Base-by-base conservation (phyloP, 805 yeast genomes). In the Candida peoriensis region DNA sequence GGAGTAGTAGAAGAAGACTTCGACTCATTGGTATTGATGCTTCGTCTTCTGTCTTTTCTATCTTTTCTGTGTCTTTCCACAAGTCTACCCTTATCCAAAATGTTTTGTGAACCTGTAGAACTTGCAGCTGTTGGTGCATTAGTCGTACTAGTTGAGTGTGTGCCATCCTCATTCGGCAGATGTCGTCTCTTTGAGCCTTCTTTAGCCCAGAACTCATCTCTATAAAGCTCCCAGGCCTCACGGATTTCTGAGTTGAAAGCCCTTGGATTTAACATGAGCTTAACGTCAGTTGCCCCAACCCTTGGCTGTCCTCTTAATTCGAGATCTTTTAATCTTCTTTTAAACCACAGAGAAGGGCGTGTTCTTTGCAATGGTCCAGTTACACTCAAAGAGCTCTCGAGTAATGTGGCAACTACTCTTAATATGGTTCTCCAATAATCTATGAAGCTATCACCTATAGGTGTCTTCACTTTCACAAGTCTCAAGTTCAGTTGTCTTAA, bases 211-310 rank as follows among this genome's bases (percentile, higher is more conserved):
- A 88, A 93, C 55, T 89, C 97, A 46, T 84, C 85, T 40, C 98
- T 63, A 51, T 89, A 90, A 26, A 87, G 58, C 52, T 90, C 98
- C 97, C 98, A 90, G 8, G 87, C 89, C 56, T 89, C 96, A 43
- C 96, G 71, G 6, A 83, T 75, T 32, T 83, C 89, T 0, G 93
- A 78, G 40, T 76, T 76, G 59, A 90, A 93, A 1, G 80, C 79
- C 33, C 96, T 66, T 4, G 97, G 83, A 38, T 81, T 81, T 36
- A 93, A 64, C 8, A 86, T 82, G 8, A 93, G 56, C 55, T 88
- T 89, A 10, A 89, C 87, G 45, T 84, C 87, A 18, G 74, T 72
- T 7, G 82, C 78, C 1, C 95, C 95, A n/a, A 74, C 68, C 41
- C 81, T 60, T 1, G 83, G 78, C 52, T 74, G 81, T 4, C 72